Evolutionary conservation across 176 grass and related monocot genomes (phyloP).

Genomic region (Avena eriantha): DNA sequence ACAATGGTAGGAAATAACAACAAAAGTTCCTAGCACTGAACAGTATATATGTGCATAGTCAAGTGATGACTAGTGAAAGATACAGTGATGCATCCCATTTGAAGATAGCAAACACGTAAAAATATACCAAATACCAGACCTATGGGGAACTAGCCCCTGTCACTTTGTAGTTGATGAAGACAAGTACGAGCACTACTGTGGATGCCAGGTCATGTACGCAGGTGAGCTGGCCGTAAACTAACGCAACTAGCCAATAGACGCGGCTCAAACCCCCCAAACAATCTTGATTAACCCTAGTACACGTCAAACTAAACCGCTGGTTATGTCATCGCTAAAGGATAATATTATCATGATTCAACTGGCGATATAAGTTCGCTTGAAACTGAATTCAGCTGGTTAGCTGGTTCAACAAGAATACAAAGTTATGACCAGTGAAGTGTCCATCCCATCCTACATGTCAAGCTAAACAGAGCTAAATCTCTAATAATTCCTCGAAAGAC

Average conservation of each 20-base stretch:
- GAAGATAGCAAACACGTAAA: neutral
- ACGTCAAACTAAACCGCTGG: slow-evolving; percentile 7
- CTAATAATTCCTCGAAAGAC: neutral
- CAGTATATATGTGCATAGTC: slow-evolving; percentile 12
- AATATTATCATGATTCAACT: neutral
- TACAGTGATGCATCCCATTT: neutral
- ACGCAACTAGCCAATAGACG: neutral
- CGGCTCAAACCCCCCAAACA: neutral
- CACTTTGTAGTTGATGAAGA: neutral
- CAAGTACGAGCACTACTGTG: neutral
- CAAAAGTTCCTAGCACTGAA: neutral
- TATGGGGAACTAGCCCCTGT: slow-evolving; percentile 8
- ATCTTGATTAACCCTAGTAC: neutral
- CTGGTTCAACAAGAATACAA: slow-evolving; percentile 11
- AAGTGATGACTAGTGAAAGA: neutral
- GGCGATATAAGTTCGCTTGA: neutral
- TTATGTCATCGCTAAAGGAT: neutral
- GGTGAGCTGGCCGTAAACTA: neutral
- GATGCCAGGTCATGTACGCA: neutral
- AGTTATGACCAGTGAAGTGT: neutral
- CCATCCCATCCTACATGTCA: neutral
- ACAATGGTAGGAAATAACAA: neutral
- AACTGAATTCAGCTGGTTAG: slow-evolving; percentile 7
- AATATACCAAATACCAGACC: neutral
- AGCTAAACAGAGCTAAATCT: neutral